phyloP scores from a whole-genome alignment of 2,329 filamentous ascomycete genomes.

The Penicillium brevicompactum region DNA sequence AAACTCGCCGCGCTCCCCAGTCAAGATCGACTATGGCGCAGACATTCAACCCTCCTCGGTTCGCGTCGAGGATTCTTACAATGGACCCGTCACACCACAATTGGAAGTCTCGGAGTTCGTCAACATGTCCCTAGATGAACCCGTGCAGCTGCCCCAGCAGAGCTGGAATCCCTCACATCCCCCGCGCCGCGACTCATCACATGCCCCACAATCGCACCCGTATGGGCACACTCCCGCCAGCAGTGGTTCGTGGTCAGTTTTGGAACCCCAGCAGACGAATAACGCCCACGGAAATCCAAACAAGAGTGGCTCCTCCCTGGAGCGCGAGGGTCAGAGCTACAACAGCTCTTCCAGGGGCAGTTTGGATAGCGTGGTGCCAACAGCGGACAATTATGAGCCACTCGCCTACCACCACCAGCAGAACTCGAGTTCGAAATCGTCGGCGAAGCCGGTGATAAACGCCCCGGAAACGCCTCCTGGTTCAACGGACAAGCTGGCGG shows the following conservation, averaged over 20 bases:
- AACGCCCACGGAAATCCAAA: conserved; percentile 19
- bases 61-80: conserved; percentile 28
- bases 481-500: conserved; percentile 64
- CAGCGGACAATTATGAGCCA: conserved; percentile 46
- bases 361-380: conserved; percentile 36
- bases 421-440: conserved; percentile 40
- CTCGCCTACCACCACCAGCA: conserved; percentile 56
- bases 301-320: conserved; percentile 27
- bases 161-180: conserved; percentile 23
- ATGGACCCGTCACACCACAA: conserved; percentile 24
- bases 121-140: conserved; percentile 29
- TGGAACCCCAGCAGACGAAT: conserved; percentile 31
- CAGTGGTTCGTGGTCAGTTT: conserved; percentile 40
- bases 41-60: conserved; percentile 31
- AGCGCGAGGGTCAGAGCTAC: conserved; percentile 27
- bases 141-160: conserved; percentile 18
- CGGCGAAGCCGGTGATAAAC: conserved; percentile 30
- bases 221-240: conserved; percentile 36
- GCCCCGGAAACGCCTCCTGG: conserved; percentile 51
- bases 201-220: conserved; percentile 13
- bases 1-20: conserved; percentile 35
- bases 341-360: conserved; percentile 40
- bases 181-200: conserved; percentile 28
- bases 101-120: conserved; percentile 29
- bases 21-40: conserved; percentile 33